Conservation (phyloP, 1,284 basidiomycete genomes). For the Puccinia horiana region DNA sequence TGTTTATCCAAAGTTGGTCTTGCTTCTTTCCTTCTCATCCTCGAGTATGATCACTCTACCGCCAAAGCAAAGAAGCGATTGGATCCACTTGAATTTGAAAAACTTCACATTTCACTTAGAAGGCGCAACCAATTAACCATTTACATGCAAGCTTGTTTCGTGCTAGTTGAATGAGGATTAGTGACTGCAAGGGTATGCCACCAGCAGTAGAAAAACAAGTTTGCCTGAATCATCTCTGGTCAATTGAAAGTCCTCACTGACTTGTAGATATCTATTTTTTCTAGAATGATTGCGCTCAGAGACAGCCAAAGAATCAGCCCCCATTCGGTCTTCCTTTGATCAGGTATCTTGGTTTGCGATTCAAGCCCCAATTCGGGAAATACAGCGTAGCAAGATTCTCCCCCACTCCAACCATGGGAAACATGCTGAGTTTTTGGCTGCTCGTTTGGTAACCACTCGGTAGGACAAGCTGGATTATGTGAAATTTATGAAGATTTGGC, state of each 20-base stretch:
- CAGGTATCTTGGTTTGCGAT: conserved; percentile 48
- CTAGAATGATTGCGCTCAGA: neutral
- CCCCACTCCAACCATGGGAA: neutral
- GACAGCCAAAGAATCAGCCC: neutral
- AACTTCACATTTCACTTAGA: neutral
- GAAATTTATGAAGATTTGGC: conserved; percentile 49
- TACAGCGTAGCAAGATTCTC: conserved; percentile 23
- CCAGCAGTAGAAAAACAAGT: neutral
- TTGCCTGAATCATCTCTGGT: neutral
- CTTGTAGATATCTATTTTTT: neutral
- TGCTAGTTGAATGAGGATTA: conserved; percentile 36
- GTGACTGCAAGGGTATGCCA: neutral
- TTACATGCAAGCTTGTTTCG: conserved; percentile 27
- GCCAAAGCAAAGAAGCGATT: neutral
- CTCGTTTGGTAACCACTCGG: neutral
- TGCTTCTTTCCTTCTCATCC: neutral
- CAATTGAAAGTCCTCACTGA: neutral
- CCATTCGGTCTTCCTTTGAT: conserved; percentile 35
- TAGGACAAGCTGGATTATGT: conserved; percentile 42
- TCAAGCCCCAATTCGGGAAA: conserved; percentile 44
- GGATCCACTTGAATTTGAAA: neutral
- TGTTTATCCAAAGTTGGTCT: conserved; percentile 25
- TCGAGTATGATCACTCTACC: neutral
- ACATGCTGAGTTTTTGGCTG: too few species aligned
- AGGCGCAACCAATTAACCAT: conserved; percentile 35